Conservation (phyloP, 1,139 yeast genomes). For the Geotrichum bryndzae region DNA sequence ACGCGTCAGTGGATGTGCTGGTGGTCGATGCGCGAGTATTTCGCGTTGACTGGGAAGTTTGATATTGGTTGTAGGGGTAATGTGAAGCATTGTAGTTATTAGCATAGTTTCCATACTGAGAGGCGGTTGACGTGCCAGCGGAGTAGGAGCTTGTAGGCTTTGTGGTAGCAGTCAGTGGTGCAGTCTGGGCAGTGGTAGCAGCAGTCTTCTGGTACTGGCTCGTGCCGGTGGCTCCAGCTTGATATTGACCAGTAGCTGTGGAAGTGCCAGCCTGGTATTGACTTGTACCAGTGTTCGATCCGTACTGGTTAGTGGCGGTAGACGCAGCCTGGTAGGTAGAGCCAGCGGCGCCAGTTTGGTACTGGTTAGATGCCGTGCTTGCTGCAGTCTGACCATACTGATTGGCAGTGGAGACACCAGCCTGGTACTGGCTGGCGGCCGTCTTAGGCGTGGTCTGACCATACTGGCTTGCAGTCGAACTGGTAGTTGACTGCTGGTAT, state of each 20-base stretch:
- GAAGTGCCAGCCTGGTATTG: background rate
- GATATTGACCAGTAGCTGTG: background rate
- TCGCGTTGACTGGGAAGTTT: background rate
- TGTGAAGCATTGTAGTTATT: background rate
- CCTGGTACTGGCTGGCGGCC: background rate
- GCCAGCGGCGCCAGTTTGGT: slow-evolving; percentile 5
- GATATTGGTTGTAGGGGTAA: slow-evolving; percentile 4
- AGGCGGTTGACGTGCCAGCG: background rate
- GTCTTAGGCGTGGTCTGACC: background rate
- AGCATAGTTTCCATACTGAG: slow-evolving; percentile 2
- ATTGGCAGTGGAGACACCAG: background rate
- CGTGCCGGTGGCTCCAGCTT: background rate
- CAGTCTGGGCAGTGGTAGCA: background rate
- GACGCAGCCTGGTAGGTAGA: background rate
- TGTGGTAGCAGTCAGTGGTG: background rate
- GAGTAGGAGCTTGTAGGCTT: background rate
- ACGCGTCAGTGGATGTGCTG: background rate
- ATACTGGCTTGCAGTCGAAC: background rate
- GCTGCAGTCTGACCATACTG: background rate
- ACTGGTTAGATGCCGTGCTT: background rate
- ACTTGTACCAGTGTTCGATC: background rate
- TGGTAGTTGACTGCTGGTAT: background rate
- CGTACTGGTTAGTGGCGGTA: background rate
- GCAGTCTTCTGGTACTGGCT: background rate
- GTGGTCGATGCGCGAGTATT: background rate